Conservation (phyloP, 805 yeast genomes). For the Candida xiaguanensis region DNA sequence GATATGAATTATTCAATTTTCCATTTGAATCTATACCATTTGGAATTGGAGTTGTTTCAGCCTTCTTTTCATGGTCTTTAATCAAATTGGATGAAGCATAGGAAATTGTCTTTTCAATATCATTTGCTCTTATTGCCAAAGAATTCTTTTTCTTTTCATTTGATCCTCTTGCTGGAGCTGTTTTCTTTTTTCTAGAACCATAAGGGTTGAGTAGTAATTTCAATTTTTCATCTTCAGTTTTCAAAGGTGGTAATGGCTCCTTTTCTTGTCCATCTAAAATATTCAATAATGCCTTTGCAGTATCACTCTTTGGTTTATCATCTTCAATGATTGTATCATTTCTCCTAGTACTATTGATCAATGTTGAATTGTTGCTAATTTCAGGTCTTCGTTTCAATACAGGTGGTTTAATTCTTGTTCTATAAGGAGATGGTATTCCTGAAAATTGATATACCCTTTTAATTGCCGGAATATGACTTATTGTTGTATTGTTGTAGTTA, state of each 20-base stretch:
- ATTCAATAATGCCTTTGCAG: slow-evolving; percentile 37
- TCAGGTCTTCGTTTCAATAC: slow-evolving; percentile 11
- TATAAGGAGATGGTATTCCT: slow-evolving; percentile 43
- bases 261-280: slow-evolving; percentile 33
- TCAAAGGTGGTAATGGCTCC: slow-evolving; percentile 19
- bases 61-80: neutral
- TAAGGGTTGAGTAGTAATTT: slow-evolving; percentile 10
- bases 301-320: slow-evolving; percentile 23
- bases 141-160: slow-evolving; percentile 6
- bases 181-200: slow-evolving; percentile 6
- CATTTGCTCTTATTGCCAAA: slow-evolving; percentile 26
- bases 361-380: slow-evolving; percentile 2
- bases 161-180: neutral
- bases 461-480: slow-evolving; percentile 25
- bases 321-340: slow-evolving; percentile 4
- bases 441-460: slow-evolving; percentile 44
- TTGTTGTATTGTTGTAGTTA: slow-evolving; percentile 10
- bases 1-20: slow-evolving; percentile 9
- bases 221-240: slow-evolving; percentile 1
- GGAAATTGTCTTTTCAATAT: slow-evolving; percentile 33
- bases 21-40: no score
- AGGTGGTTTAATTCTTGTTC: slow-evolving; percentile 37
- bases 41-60: no score
- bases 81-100: slow-evolving; percentile 30
- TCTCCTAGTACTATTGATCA: slow-evolving; percentile 1